Evolutionary conservation across 108 stramenopile genomes (phyloP).

Genomic region (Pseudonitzschia multiseries): DNA sequence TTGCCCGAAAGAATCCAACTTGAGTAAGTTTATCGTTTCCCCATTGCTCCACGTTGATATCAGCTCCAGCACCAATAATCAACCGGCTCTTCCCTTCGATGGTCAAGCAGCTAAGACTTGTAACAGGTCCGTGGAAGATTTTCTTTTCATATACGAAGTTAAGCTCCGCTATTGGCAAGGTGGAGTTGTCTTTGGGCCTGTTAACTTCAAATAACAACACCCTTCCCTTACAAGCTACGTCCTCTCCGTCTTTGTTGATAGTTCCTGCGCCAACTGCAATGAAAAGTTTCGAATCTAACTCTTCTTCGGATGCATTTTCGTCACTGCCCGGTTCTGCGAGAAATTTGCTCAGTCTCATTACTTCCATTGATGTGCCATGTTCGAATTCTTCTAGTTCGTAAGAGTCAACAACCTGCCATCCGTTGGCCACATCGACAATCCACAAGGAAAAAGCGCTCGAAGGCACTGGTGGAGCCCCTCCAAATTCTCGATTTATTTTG

Average conservation of each 20-base stretch:
- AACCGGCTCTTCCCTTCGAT: constrained; percentile 69
- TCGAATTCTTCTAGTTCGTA: constrained; percentile 75
- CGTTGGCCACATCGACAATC: constrained; percentile 81
- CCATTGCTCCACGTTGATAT: constrained; percentile 90
- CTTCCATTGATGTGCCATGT: constrained; percentile 72
- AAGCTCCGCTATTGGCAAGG: constrained; percentile 43
- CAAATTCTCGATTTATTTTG: constrained; percentile 60
- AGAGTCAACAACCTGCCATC: constrained; percentile 79
- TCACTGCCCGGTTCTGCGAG: constrained; percentile 38
- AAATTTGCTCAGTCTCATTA: constrained; percentile 70
- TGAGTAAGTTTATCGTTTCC: constrained; percentile 76
- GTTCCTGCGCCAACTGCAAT: constrained; percentile 75
- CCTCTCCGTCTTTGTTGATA: constrained; percentile 79
- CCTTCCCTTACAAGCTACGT: constrained; percentile 74
- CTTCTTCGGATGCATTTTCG: constrained; percentile 41
- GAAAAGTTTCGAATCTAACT: constrained; percentile 55
- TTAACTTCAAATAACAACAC: constrained; percentile 67
- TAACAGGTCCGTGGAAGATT: constrained; percentile 80
- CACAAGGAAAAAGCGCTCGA: constrained; percentile 69
- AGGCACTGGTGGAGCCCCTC: constrained; percentile 71
- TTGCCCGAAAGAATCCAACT: constrained; percentile 88
- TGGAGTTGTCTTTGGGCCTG: constrained; percentile 19
- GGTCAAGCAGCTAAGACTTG: constrained; percentile 68
- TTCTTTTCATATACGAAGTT: constrained; percentile 75
- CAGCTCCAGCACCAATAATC: constrained; percentile 82